phyloP scores from a whole-genome alignment of 2,329 filamentous ascomycete genomes.

The Fusarium udum region DNA sequence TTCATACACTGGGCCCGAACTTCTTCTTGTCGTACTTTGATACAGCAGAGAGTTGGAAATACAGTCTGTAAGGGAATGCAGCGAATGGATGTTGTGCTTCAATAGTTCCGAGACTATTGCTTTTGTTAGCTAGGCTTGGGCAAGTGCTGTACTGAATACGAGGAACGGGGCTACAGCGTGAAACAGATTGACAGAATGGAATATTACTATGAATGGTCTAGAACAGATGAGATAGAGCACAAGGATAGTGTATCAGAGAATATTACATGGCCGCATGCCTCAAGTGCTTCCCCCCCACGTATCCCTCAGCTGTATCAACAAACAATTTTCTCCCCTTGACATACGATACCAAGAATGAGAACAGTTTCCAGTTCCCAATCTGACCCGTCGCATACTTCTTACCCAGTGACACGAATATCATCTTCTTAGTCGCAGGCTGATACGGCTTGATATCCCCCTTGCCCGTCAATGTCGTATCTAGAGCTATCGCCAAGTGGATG shows the following conservation, averaged over 20 bases:
- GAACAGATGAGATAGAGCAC: neutral
- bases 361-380: constrained; percentile 48
- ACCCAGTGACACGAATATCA: constrained; percentile 45
- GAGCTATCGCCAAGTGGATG: constrained; percentile 45
- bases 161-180: neutral
- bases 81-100: neutral
- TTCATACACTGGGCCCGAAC: neutral
- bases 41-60: constrained; percentile 2
- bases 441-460: constrained; percentile 22
- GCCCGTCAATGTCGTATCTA: constrained; percentile 42
- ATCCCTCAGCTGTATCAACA: constrained; percentile 45
- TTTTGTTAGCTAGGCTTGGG: neutral
- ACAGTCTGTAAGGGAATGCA: neutral
- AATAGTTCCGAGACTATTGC: neutral
- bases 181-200: neutral
- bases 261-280: constrained; percentile 43
- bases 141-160: neutral
- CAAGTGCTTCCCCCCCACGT: constrained; percentile 44
- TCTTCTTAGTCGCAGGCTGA: constrained; percentile 36
- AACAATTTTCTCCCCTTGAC: constrained; percentile 49
- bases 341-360: constrained; percentile 45
- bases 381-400: constrained; percentile 46
- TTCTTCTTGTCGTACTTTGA: constrained; percentile 19
- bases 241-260: neutral
- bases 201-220: neutral